Conservation (phyloP, 495 filamentous ascomycete genomes). For the Cladorrhinum samala region DNA sequence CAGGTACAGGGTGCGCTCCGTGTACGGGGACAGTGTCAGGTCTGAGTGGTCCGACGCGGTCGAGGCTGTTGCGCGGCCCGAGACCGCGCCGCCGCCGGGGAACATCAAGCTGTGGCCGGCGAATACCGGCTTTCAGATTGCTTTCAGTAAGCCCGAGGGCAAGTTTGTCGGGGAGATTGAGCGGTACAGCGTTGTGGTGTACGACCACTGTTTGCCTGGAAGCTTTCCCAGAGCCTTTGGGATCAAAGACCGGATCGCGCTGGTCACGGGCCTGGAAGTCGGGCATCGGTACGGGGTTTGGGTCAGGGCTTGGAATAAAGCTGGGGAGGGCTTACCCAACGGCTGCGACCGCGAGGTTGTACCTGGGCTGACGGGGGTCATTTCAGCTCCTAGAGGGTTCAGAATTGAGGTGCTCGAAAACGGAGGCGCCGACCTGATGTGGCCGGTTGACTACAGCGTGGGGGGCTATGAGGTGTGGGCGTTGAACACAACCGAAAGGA, state of each 20-base stretch:
- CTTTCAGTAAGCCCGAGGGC: conserved; percentile 6
- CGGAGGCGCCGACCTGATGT: conserved; percentile 6
- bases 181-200: conserved; percentile 11
- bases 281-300: conserved; percentile 15
- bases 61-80: conserved; percentile 11
- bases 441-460: background rate
- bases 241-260: background rate
- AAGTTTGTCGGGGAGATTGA: conserved; percentile 7
- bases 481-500: background rate
- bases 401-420: background rate
- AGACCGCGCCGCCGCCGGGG: conserved; percentile 9
- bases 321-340: conserved; percentile 7
- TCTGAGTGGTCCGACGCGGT: conserved; percentile 11
- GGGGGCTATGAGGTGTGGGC: conserved; percentile 10
- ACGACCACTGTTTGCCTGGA: conserved; percentile 11
- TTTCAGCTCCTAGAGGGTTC: conserved; percentile 1
- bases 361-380: conserved; percentile 9
- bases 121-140: conserved; percentile 2
- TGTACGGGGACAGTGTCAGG: conserved; percentile 11
- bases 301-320: conserved; percentile 17
- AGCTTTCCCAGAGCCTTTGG: conserved; percentile 6
- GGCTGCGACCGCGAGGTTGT: conserved; percentile 6
- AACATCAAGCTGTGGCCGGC: conserved; percentile 13
- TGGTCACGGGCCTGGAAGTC: conserved; percentile 3
- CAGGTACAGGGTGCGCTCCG: conserved; percentile 16